Conservation (phyloP, 805 yeast genomes). For the Komagataella ulmi region DNA sequence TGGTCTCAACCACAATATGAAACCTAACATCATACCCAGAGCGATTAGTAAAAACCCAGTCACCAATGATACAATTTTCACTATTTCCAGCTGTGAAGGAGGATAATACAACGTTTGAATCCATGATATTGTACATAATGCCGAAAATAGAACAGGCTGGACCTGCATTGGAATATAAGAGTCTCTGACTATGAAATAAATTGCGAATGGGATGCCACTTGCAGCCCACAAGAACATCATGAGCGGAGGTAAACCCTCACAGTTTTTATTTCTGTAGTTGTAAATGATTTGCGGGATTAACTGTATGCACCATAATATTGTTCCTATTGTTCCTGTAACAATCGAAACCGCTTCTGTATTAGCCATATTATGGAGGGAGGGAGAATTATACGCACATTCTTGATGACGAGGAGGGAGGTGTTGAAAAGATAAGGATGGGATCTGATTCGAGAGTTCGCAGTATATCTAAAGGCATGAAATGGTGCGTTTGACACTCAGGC, state of each 20-base stretch:
- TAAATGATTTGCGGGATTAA: conserved; percentile 69
- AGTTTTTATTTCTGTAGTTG: conserved; percentile 53
- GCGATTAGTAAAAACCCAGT: conserved; percentile 26
- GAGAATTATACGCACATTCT: neutral
- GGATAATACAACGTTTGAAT: conserved; percentile 59
- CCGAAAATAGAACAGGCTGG: conserved; percentile 78
- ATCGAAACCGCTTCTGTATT: conserved; percentile 36
- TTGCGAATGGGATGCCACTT: conserved; percentile 69
- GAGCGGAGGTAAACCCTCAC: conserved; percentile 81
- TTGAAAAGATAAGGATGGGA: neutral
- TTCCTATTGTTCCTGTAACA: conserved; percentile 77
- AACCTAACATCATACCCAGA: conserved; percentile 28
- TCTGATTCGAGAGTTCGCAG: too few species aligned
- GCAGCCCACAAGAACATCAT: conserved; percentile 86
- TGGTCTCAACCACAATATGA: conserved; percentile 57
- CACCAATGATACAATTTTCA: conserved; percentile 22
- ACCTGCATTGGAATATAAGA: conserved; percentile 69
- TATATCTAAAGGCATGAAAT: too few species aligned
- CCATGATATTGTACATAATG: conserved; percentile 56
- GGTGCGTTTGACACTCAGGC: too few species aligned
- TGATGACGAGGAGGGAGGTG: too few species aligned
- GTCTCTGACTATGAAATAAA: conserved; percentile 63
- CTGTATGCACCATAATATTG: conserved; percentile 90
- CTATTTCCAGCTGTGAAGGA: conserved; percentile 28
- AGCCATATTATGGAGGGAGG: neutral